These are phyloP conservation scores for Backusella mclennaniae DNA, from an alignment of 192 early-diverging fungal genomes.

Conservation along the genomic window DNA sequence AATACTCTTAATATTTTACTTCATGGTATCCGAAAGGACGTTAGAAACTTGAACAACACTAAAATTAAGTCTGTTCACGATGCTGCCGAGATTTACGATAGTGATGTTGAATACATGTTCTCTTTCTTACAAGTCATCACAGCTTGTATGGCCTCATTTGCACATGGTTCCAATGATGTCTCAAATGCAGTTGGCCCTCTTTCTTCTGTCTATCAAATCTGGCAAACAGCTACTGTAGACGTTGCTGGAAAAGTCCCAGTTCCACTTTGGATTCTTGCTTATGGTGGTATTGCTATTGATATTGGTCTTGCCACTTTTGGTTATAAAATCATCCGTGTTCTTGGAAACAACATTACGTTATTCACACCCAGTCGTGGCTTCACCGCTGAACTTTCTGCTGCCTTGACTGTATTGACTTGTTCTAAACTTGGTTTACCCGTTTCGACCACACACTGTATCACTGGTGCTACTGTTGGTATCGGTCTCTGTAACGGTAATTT, in stretches of 20 bases:
- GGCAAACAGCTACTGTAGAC: conserved; percentile 51
- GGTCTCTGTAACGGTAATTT: conserved; percentile 66
- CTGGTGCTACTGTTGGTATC: conserved; percentile 71
- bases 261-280: conserved; percentile 73
- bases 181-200: conserved; percentile 84
- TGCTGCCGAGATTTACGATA: conserved; percentile 66
- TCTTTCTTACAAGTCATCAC: conserved; percentile 82
- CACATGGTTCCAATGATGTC: conserved; percentile 86
- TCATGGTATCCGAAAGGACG: conserved; percentile 49
- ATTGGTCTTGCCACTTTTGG: conserved; percentile 74
- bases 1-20: conserved; percentile 12
- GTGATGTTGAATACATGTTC: conserved; percentile 76
- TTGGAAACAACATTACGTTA: conserved; percentile 85
- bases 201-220: conserved; percentile 71
- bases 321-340: conserved; percentile 71
- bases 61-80: conserved; percentile 54
- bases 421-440: conserved; percentile 78
- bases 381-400: conserved; percentile 73
- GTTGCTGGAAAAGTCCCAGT: conserved; percentile 55
- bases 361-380: conserved; percentile 81
- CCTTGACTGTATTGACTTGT: conserved; percentile 77
- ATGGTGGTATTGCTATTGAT: conserved; percentile 74
- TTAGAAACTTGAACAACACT: conserved; percentile 49
- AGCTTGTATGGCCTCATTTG: conserved; percentile 79
- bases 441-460: conserved; percentile 83